These are phyloP conservation scores for Nematocida major DNA, from an alignment of 371 early-diverging fungal genomes.

Conservation along the genomic window DNA sequence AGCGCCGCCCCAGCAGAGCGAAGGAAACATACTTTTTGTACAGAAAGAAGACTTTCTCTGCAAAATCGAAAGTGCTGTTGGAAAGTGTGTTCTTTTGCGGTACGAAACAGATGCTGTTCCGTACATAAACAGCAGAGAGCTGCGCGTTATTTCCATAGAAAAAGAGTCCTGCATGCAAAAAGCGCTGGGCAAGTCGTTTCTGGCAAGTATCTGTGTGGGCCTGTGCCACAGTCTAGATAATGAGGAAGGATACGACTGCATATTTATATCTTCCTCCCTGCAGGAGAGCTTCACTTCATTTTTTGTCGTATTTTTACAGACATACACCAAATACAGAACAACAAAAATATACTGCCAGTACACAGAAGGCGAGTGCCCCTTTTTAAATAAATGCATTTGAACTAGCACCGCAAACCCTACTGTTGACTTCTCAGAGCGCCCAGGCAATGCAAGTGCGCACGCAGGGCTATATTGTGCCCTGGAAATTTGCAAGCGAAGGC, in stretches of 20 bases:
- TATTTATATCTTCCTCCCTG: neutral
- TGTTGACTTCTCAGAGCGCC: too few species aligned
- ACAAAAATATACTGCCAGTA: neutral
- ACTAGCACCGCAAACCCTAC: too few species aligned
- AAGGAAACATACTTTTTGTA: neutral
- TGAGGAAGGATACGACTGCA: neutral
- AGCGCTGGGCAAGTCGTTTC: neutral
- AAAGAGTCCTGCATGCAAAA: neutral
- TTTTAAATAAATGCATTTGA: neutral
- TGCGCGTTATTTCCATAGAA: neutral
- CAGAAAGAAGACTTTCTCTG: neutral
- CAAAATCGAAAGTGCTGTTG: neutral
- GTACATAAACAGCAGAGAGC: neutral
- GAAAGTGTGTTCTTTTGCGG: neutral
- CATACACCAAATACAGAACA: neutral
- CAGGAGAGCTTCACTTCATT: neutral
- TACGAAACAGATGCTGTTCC: neutral
- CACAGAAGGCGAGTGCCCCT: neutral
- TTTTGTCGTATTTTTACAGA: neutral
- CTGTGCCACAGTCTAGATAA: neutral
- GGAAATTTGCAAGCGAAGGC: too few species aligned
- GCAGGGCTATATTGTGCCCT: too few species aligned
- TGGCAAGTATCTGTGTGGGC: too few species aligned
- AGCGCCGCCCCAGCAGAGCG: too few species aligned
- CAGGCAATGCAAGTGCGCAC: too few species aligned